Percentiles rank a stretch among this genome's conserved stretches.
Conservation (phyloP, 352 stramenopile species). For the Elongisporangium anandrum region DNA sequence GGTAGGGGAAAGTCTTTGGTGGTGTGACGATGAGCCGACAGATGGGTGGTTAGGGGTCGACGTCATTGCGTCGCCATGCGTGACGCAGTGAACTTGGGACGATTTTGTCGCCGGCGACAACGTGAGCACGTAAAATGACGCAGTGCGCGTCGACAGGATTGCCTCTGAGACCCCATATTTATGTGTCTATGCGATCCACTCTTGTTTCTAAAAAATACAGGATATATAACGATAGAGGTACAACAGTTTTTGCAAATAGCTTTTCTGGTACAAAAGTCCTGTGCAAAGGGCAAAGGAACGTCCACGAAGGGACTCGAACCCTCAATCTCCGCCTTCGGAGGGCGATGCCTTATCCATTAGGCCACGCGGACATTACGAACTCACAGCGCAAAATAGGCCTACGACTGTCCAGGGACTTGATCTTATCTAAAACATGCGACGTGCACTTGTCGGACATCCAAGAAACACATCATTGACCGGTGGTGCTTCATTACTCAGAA, state of each 20-base stretch:
- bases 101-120: background rate
- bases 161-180: background rate
- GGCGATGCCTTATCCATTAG: conserved; percentile 71
- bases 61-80: background rate
- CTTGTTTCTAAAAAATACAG: background rate
- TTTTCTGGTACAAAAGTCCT: background rate
- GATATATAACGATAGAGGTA: background rate
- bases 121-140: background rate
- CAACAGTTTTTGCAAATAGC: conserved; percentile 2
- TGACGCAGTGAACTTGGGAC: background rate
- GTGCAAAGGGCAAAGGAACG: conserved; percentile 8
- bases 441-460: background rate
- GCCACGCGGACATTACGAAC: conserved; percentile 32
- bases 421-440: background rate
- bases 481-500: background rate
- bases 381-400: background rate
- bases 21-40: background rate
- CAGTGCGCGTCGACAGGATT: background rate
- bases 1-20: background rate
- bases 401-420: background rate
- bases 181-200: background rate
- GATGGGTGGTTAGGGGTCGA: background rate
- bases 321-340: conserved; percentile 77
- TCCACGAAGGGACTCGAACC: conserved; percentile 74
- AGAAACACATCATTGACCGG: background rate